Evolutionary conservation across 345 rosid species (phyloP), one percentile per base, ranked within the genome.

Genomic region (Euphorbia peplus): DNA sequence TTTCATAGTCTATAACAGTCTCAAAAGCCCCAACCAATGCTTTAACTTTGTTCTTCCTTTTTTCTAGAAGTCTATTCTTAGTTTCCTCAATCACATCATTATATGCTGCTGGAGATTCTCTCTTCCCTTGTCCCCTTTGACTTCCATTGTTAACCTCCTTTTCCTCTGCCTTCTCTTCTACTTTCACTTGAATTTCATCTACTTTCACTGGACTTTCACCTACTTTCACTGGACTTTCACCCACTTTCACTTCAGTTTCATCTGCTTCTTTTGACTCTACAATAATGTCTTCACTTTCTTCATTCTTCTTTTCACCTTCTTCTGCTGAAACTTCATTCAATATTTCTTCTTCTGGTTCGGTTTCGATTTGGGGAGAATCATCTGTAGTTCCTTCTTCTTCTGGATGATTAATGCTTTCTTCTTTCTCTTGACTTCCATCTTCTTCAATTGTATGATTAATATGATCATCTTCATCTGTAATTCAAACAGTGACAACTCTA

Each of bases 21-120:
- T 93, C 87, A 59, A 93, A 93, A 22, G 98, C 98, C 35, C 98
- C 97, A 21, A 84, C 98, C 67, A 93, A 75, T 47, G 97, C 96
- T 60, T 66, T 82, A 63, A 93, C 98, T 66, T 85, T 93, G 91
- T 87, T 93, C 86, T 80, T 90, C 82, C 87, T 90, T 75, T 76
- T 74, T 78, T 82, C 86, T 48, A 85, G 80, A 18, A 90, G 82
- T 81, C 83, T 93, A 72, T 83, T 83, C 37, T 89, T 85, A 1
- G 90, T 85, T 76, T 89, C 85, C 67, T 87, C 91, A 7, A 93
- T 93, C 68, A 93, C 96, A 68, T 89, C 93, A 42, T 93, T 93
- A 74, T 86, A 89, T 5, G 90, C 90, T 22, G 83, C 54, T 61
- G 90, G 77, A 11, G 88, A 75, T 51, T 84, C 97, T 69, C 84